phyloP scores from a whole-genome alignment of 1,284 basidiomycete genomes.

The Ganoderma lingzhi region DNA sequence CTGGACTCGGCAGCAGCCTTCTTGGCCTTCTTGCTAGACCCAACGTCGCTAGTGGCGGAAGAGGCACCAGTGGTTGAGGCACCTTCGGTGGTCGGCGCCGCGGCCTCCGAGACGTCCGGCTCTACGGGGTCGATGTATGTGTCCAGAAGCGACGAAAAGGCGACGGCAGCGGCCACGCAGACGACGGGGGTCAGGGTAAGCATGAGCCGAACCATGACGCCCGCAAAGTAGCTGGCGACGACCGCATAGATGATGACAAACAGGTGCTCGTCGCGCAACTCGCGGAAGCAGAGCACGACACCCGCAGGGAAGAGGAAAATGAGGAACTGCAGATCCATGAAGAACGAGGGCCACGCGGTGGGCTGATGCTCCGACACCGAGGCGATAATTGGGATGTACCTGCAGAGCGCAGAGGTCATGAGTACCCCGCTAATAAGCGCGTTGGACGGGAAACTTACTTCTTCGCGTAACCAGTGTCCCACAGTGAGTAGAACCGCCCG shows the following conservation, averaged over 20 bases:
- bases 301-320: constrained; percentile 99
- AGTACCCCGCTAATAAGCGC: constrained; percentile 21
- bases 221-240: constrained; percentile 97
- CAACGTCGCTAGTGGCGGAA: constrained; percentile 41
- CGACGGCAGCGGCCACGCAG: constrained; percentile 92
- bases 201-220: constrained; percentile 99
- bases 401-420: constrained; percentile 40
- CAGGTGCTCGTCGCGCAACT: constrained; percentile 96
- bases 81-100: constrained; percentile 28
- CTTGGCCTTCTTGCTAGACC: constrained; percentile 66
- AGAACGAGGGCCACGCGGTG: constrained; percentile 99
- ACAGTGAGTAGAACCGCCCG: constrained; percentile 98
- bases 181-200: constrained; percentile 92
- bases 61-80: constrained; percentile 39
- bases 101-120: constrained; percentile 55
- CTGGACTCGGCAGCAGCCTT: constrained; percentile 45
- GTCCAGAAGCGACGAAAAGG: constrained; percentile 89
- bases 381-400: constrained; percentile 97
- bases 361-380: constrained; percentile 99
- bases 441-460: constrained; percentile 58
- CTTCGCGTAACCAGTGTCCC: constrained; percentile 99
- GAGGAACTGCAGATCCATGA: constrained; percentile 98
- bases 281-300: constrained; percentile 92
- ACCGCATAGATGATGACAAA: constrained; percentile 99
- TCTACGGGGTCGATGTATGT: constrained; percentile 84